Base-by-base conservation (phyloP, 2,329 filamentous ascomycete species). In the Arthrobotrys entomopaga region DNA sequence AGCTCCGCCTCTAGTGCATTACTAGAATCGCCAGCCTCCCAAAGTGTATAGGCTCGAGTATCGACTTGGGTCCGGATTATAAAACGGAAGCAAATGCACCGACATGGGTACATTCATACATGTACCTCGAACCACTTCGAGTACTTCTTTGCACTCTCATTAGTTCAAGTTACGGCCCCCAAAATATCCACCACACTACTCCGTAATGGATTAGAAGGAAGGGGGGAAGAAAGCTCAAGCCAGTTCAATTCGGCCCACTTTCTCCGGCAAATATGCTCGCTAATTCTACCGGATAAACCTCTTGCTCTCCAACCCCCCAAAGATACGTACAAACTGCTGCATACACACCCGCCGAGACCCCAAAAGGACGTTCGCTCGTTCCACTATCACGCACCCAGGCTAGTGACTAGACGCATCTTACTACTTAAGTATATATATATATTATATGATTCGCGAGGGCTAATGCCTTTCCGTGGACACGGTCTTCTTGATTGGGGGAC, bases 271-370 rank as follows among this genome's bases (percentile, higher is more conserved):
- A 70, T 69, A 70, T 63, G 20, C 46, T 70, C 50, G 65, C 58
- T 58, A 63, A 70, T 63, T 64, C 58, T 57, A 43, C 65, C 65
- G 65, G 65, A 70, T 70, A 70, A 70, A 70, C 65, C 46, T 70
- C 50, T 52, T 24, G 29, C 29, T 34, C 10, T 34, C 29, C 10
- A 7, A 7, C 29, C 29, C 29, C 29, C 29, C 29, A 10, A 34
- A 34, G 10, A 34, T 3, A 34, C 6, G 10, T 2, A 34, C 1
- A 34, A 10, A 34, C 2, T 34, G 29, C 29, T 6, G 29, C 29
- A 34, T 5, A 34, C 29, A 34, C 29, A 10, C 6, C 7, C 10
- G 29, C 29, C 29, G 29, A 46, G n/a, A 20, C 57, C 57, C 40
- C 42, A 60, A 29, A 29, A n/a, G n/a, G 29, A 34, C 29, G 29